Percentiles rank a stretch among this genome's conserved stretches.
Conservation (phyloP, 805 yeast genomes). For the Nadsonia fulvescens region DNA sequence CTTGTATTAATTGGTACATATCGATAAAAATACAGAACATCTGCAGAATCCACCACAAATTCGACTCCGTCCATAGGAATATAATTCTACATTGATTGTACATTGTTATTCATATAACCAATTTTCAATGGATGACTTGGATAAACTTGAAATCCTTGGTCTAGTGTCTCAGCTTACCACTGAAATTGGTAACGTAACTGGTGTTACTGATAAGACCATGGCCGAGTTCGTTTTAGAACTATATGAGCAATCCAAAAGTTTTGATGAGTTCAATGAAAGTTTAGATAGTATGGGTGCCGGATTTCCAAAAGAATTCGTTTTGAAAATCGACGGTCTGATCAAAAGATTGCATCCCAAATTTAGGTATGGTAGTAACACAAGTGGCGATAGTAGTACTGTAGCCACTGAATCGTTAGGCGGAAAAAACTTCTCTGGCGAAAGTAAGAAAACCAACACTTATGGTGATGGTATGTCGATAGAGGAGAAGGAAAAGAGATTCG, state of each 20-base stretch:
- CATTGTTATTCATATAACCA: too few relatives aligned
- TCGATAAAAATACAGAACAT: too few relatives aligned
- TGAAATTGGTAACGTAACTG: constrained; percentile 19
- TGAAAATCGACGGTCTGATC: constrained; percentile 16
- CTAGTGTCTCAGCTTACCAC: constrained; percentile 19
- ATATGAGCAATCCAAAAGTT: constrained; percentile 16
- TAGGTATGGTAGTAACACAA: constrained; percentile 3
- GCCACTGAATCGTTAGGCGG: too few relatives aligned
- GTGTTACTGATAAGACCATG: constrained; percentile 25
- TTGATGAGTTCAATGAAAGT: constrained; percentile 20
- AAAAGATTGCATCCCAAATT: constrained; percentile 18
- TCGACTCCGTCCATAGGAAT: too few relatives aligned
- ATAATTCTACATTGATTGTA: too few relatives aligned
- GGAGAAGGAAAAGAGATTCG: too few relatives aligned
- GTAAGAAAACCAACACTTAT: too few relatives aligned
- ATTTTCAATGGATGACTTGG: constrained; percentile 17
- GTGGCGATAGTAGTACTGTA: constrained; percentile 1
- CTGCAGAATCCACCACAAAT: too few relatives aligned
- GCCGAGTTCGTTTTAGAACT: constrained; percentile 30
- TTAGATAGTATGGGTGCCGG: constrained; percentile 29
- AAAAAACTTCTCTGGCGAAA: too few relatives aligned
- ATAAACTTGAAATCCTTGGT: constrained; percentile 17
- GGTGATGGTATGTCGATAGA: too few relatives aligned
- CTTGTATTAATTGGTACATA: too few relatives aligned
- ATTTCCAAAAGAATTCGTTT: constrained; percentile 17